Percentiles rank a stretch among this genome's conserved stretches.
Evolutionary conservation across 2,329 filamentous ascomycete species (phyloP).

Genomic region (Colletotrichum orchidophilum): DNA sequence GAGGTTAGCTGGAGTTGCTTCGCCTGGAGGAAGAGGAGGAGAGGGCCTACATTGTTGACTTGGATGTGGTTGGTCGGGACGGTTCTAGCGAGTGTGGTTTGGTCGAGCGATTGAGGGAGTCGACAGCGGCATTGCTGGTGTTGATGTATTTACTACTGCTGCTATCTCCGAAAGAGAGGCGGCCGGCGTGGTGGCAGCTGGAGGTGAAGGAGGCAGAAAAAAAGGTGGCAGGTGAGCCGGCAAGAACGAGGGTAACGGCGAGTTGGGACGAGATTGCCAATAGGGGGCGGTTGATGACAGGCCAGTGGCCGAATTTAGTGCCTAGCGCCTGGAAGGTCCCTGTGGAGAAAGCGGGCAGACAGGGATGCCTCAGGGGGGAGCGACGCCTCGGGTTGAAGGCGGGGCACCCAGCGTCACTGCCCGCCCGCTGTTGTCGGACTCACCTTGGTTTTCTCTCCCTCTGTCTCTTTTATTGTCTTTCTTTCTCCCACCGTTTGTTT

Average conservation of each 20-base stretch:
- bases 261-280: slow-evolving; percentile 20
- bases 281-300: slow-evolving; percentile 15
- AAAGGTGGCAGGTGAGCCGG: neutral
- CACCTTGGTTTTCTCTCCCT: neutral
- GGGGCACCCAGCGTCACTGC: slow-evolving; percentile 14
- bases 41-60: neutral
- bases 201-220: neutral
- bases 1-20: slow-evolving; percentile 10
- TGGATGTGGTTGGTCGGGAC: neutral
- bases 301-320: slow-evolving; percentile 21
- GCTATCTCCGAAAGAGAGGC: neutral
- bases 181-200: neutral
- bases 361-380: slow-evolving; percentile 7
- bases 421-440: neutral
- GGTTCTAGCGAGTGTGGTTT: neutral
- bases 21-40: neutral
- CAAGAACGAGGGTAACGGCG: neutral
- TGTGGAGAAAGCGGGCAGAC: neutral
- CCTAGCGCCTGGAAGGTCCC: slow-evolving; percentile 15
- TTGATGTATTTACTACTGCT: too few relatives aligned
- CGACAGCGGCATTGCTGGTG: neutral
- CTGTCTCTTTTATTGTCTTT: neutral
- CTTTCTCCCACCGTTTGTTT: neutral
- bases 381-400: slow-evolving; percentile 22
- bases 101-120: neutral